Evolutionary conservation across 768 basidiomycete species (phyloP), one percentile per base, ranked within the genome.

Genomic region (Lentinula lateritia): DNA sequence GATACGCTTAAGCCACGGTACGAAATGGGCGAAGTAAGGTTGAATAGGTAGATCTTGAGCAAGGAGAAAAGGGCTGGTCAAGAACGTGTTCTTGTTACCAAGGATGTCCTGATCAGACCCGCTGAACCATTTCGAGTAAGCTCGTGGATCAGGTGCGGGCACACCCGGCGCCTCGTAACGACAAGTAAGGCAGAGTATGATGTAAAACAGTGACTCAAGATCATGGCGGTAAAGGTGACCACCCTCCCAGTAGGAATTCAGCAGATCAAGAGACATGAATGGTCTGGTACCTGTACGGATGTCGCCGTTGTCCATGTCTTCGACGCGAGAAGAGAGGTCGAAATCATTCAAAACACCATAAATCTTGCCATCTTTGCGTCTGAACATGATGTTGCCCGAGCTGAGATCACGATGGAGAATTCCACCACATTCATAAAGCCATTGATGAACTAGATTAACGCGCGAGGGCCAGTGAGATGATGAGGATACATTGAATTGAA

Each of bases 381-480:
- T 13, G 52, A 52, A 16, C 64, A 65, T 65, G 41, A 66, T 52
- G 36, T 66, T 66, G 18, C 46, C 55, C 2, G 43, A 23, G 38
- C 65, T 65, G 34, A 66, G 63, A 43, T 66, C 65, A 28, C 61
- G 64, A 60, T 66, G 65, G 12, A 62, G 56, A 35, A 65, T 65
- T 5, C 48, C 38, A 28, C 20, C 39, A 15, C 55, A 13, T 28
- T 65, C 52, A 52, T 60, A 61, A 8, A 60, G 50, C 63, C 46
- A 52, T 36, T 45, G 46, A 28, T 65, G 55, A 16, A 41, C 64
- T 65, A 56, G 46, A 42, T n/a, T 7, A 39, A 13, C 18, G 53
- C 13, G 7, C 13, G 13, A 13, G 13, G 13, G 38, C 38, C 9
- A 39, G 7, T 8, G 7, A 8, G 13, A 13, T 8, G 2, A 39